Conservation (phyloP, 306 rosid species). For the Pachyrhizus erosus region DNA sequence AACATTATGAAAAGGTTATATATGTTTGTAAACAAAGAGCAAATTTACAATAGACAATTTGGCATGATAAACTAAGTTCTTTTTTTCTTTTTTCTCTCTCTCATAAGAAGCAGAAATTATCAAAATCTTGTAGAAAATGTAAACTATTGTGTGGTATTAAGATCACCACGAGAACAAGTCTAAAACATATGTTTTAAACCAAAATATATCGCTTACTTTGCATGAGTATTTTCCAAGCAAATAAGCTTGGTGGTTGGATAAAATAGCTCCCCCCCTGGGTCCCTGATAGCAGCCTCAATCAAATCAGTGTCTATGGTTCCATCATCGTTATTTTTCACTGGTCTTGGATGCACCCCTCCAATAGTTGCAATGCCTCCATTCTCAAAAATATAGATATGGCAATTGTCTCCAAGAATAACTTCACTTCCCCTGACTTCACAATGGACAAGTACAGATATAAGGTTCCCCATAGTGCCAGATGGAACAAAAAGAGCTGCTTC, state of each 20-base stretch:
- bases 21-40: not conserved
- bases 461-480: constrained; percentile 98
- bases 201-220: constrained; percentile 63
- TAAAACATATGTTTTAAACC: not conserved
- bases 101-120: not conserved
- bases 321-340: constrained; percentile 70
- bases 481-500: constrained; percentile 94
- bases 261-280: constrained; percentile 64
- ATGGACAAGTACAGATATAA: constrained; percentile 82
- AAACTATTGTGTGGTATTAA: not conserved
- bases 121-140: not conserved
- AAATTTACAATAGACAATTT: not conserved
- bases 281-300: constrained; percentile 83
- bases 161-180: constrained; percentile 7
- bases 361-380: constrained; percentile 93
- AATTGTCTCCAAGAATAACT: constrained; percentile 84
- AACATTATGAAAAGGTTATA: not conserved
- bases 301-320: constrained; percentile 86
- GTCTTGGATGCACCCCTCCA: constrained; percentile 90
- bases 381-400: constrained; percentile 78
- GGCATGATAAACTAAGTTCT: not conserved
- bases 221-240: constrained; percentile 95
- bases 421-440: constrained; percentile 94
- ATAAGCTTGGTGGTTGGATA: constrained; percentile 87
- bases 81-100: not conserved